Evolutionary conservation across 2,329 filamentous ascomycete species (phyloP), one percentile per base, ranked within the genome.

Genomic region (Aspergillus spinulosporus): DNA sequence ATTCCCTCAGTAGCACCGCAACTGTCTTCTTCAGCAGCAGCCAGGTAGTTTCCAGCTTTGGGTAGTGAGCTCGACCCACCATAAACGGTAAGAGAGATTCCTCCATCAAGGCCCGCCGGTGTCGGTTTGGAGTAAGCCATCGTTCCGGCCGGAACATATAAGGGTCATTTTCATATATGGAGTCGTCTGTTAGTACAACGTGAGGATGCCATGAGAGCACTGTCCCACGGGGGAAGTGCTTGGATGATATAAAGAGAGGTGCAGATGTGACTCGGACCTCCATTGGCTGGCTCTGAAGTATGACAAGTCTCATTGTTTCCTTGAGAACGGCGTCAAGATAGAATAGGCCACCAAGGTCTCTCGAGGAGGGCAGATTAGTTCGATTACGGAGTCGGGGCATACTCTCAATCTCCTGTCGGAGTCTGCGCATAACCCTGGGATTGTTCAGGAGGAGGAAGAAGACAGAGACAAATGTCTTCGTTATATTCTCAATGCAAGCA

Each of bases 271-370:
- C n/a, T 11, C n/a, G 7, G 2, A 56, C 39, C 34, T 56, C 48
- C 4, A 39, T 39, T 7, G 44, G 21, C 2, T 43, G 36, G 3
- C 3, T 15, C 3, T 32, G 11, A 12, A 21, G 14, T 31, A 55
- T 21, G 3, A 53, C 32, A 8, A 42, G 42, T n/a, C 63, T 56
- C 49, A 62, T 49, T 4, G 57, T 52, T 45, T 64, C 63, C 29
- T 61, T 65, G 40, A 64, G 46, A 1, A 60, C 54, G n/a, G 63
- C 60, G 4, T 63, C 56, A 3, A 65, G 53, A 29, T 63, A 63
- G 7, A 43, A 36, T 3, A 62, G 36, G 1, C 45, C 28, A 7
- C 7, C 11, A 2, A 62, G 4, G 9, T 64, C 60, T 1, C 28
- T 45, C 55, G 59, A 59, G 1, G 21, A 12, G n/a, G 58, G 56